These are phyloP conservation scores for Globisporangium cylindrosporum DNA, from an alignment of 352 stramenopile genomes.

Conservation along the genomic window DNA sequence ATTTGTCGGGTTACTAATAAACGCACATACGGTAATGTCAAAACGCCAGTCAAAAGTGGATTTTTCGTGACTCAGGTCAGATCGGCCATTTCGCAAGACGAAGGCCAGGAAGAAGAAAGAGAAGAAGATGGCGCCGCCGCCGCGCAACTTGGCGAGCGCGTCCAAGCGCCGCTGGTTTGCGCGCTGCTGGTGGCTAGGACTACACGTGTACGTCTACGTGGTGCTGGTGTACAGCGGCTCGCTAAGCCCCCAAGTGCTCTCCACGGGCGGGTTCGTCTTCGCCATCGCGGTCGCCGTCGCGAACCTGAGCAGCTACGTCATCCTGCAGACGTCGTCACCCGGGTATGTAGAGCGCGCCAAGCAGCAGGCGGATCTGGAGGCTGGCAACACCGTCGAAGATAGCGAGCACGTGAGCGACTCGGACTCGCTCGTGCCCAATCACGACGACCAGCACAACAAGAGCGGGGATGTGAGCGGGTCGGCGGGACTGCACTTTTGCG, in stretches of 20 bases:
- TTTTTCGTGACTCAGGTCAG: background rate
- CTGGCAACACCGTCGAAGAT: background rate
- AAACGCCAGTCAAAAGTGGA: background rate
- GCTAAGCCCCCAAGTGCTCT: constrained; percentile 28
- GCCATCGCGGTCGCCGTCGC: constrained; percentile 32
- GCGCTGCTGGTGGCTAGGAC: constrained; percentile 56
- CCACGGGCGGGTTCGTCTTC: constrained; percentile 40
- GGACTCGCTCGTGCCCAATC: constrained; percentile 25
- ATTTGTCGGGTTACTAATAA: background rate
- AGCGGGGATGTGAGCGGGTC: background rate
- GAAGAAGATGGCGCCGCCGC: constrained; percentile 2
- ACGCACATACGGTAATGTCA: background rate
- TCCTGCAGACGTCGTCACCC: constrained; percentile 60
- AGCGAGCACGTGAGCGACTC: constrained; percentile 29
- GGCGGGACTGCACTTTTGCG: constrained; percentile 45
- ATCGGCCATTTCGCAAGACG: background rate
- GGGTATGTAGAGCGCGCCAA: constrained; percentile 35
- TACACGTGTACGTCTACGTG: constrained; percentile 63
- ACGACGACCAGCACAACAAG: constrained; percentile 1
- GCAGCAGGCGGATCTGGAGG: constrained; percentile 21
- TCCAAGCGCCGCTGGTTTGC: constrained; percentile 62
- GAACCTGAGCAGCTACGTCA: constrained; percentile 45
- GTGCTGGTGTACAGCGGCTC: constrained; percentile 36
- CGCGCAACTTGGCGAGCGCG: constrained; percentile 17
- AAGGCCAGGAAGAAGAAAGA: background rate